Evolutionary conservation across 208 protist species (phyloP).

Genomic region (Tritrichomonas musculus): DNA sequence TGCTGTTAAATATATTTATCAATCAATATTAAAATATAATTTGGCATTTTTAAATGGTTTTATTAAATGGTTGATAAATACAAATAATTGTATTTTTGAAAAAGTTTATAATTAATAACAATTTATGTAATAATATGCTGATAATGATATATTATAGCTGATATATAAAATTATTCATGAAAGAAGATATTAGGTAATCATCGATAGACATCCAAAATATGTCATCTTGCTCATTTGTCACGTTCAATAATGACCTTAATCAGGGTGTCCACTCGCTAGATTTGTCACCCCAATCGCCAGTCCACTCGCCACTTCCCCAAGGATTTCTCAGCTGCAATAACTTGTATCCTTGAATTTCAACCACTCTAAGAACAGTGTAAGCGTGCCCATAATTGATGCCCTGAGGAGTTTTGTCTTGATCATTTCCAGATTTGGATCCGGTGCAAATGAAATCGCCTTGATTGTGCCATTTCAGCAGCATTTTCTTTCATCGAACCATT

Average conservation of each 20-base stretch:
- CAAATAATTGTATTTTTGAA: too few relatives aligned
- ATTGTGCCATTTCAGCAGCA: background rate
- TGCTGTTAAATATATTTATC: too few relatives aligned
- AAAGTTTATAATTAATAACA: too few relatives aligned
- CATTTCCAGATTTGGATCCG: background rate
- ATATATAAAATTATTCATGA: too few relatives aligned
- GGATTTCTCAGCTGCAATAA: slow-evolving; percentile 1
- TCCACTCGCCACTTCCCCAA: slow-evolving; percentile 29
- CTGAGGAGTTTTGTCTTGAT: background rate
- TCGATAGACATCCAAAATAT: background rate
- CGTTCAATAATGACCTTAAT: background rate
- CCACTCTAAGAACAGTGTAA: background rate
- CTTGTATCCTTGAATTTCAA: background rate
- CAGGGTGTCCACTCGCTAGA: background rate
- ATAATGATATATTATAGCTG: too few relatives aligned
- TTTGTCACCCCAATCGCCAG: slow-evolving; percentile 3
- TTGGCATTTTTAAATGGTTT: too few relatives aligned
- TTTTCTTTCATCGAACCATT: background rate
- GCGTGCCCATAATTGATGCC: background rate
- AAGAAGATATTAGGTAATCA: too few relatives aligned
- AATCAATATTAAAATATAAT: too few relatives aligned
- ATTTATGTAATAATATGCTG: too few relatives aligned
- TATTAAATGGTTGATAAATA: too few relatives aligned
- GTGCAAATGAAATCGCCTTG: background rate
- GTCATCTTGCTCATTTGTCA: background rate